Percentiles rank a stretch among this genome's conserved stretches.
Conservation (phyloP, 768 basidiomycete genomes). For the Mycena kentingensis region DNA sequence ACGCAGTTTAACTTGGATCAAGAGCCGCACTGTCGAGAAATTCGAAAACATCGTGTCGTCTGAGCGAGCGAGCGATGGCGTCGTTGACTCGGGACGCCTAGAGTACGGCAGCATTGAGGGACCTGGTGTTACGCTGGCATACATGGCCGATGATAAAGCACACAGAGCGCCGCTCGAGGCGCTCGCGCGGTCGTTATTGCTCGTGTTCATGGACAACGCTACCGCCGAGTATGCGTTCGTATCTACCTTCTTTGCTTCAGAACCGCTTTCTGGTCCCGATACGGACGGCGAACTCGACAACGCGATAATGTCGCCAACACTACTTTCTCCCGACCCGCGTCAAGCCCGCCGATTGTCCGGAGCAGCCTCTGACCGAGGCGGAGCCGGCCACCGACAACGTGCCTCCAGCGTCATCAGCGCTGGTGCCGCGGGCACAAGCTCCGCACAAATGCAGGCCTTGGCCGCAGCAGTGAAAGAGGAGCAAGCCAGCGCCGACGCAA, state of each 20-base stretch:
- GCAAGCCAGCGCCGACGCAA: conserved; percentile 54
- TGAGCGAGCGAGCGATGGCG: conserved; percentile 43
- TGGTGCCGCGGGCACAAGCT: conserved; percentile 25
- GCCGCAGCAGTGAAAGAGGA: conserved; percentile 56
- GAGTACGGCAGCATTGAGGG: conserved; percentile 75
- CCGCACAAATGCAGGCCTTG: conserved; percentile 27
- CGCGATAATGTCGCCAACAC: conserved; percentile 38
- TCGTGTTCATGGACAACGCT: conserved; percentile 95
- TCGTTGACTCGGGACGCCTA: conserved; percentile 58
- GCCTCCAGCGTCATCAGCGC: conserved; percentile 39
- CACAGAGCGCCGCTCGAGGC: conserved; percentile 88
- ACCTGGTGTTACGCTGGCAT: conserved; percentile 77
- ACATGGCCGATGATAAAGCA: conserved; percentile 85
- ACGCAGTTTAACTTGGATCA: conserved; percentile 77
- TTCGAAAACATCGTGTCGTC: conserved; percentile 60
- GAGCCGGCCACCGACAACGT: conserved; percentile 33
- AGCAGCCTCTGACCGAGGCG: conserved; percentile 55
- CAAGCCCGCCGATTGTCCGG: conserved; percentile 43
- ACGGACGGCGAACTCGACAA: conserved; percentile 34
- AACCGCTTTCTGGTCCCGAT: conserved; percentile 37
- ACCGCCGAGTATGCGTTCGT: conserved; percentile 91
- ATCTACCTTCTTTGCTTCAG: conserved; percentile 73
- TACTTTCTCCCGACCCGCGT: conserved; percentile 48
- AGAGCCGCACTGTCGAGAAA: conserved; percentile 70
- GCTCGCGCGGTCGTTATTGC: conserved; percentile 77